Base-by-base conservation (phyloP, 169 alveolate species). In the Besnoitia besnoiti region DNA sequence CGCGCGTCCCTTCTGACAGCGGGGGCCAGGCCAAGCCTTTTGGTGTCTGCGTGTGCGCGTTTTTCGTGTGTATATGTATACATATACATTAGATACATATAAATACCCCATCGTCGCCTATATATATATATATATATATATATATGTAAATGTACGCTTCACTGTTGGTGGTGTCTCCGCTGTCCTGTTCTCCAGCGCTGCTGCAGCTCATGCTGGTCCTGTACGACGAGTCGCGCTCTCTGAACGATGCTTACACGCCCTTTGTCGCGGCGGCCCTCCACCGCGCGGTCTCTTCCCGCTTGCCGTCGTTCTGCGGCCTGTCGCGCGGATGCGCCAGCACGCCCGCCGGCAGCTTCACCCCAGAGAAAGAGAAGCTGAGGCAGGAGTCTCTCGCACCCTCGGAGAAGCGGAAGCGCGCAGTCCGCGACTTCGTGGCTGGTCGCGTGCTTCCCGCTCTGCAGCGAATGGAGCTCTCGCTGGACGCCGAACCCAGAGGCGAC, bases 171-270 rank as follows among this genome's bases (percentile, higher is more conserved):
- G n/a, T 50, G 10, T 19, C 19, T 50, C 19, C 19, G 10, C 24
- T 67, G 39, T n/a, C 21, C 44, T 19, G 24, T n/a, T n/a, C 80
- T 67, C n/a, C 80, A 67, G 80, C 80, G 10, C 80, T 67, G 12
- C 80, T 67, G 40, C 80, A 67, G n/a, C 80, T 67, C 46, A 33
- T 67, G 30, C 80, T 10, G n/a, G 80, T 67, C 10, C 80, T 67
- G 24, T 35, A 67, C 80, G 80, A 67, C 80, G 80, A 67, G 21
- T 2, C 39, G 12, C 80, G 39, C 42, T 67, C 80, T 5, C 80
- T 67, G 39, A 67, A n/a, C 42, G 80, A 67, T 24, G 7, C 80
- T 37, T 67, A 35, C 46, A 35, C 42, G 14, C 80, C 80, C 14
- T 3, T 67, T 24, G 44, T 67, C 21, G 80, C 80, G 19, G 80